A percentile compares a stretch with the other conserved stretches of the same genome.
These are phyloP conservation scores for Neurospora sp. DNA, from an alignment of 495 filamentous ascomycete genomes.

Conservation along the genomic window DNA sequence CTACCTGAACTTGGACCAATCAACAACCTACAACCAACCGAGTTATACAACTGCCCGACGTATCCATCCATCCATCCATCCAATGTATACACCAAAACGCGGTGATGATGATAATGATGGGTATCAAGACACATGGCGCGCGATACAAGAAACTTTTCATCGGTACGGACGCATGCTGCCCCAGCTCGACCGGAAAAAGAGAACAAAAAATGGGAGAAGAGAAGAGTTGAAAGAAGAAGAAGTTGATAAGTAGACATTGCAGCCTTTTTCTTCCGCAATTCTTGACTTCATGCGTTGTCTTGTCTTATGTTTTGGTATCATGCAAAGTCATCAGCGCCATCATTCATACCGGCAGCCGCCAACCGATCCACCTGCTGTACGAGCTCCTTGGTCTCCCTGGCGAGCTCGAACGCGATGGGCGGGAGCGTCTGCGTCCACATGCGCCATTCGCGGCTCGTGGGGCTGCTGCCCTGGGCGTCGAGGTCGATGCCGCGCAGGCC, in stretches of 20 bases:
- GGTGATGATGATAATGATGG: conserved; percentile 17
- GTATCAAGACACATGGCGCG: conserved; percentile 17
- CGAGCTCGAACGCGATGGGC: conserved; percentile 81
- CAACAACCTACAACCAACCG: conserved; percentile 1
- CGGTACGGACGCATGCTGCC: background rate
- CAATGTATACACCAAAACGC: conserved; percentile 1
- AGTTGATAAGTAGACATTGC: background rate
- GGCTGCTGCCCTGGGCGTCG: conserved; percentile 33
- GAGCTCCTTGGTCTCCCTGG: conserved; percentile 70
- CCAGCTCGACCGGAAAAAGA: background rate
- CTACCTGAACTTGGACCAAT: background rate
- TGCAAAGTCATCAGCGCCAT: conserved; percentile 35
- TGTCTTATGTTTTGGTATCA: conserved; percentile 12
- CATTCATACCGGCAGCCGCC: conserved; percentile 15
- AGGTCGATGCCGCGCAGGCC: conserved; percentile 6
- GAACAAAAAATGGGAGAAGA: background rate
- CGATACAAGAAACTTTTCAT: background rate
- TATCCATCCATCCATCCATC: background rate
- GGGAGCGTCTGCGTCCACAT: conserved; percentile 63
- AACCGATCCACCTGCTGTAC: conserved; percentile 37
- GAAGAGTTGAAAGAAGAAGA: background rate
- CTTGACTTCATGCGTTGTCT: background rate
- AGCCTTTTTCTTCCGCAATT: background rate
- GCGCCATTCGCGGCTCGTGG: conserved; percentile 43
- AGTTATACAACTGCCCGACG: background rate